A percentile compares a stretch with the other conserved stretches of the same genome.
phyloP scores from a whole-genome alignment of 129 eudicot genomes.

The Sambucus nigra region DNA sequence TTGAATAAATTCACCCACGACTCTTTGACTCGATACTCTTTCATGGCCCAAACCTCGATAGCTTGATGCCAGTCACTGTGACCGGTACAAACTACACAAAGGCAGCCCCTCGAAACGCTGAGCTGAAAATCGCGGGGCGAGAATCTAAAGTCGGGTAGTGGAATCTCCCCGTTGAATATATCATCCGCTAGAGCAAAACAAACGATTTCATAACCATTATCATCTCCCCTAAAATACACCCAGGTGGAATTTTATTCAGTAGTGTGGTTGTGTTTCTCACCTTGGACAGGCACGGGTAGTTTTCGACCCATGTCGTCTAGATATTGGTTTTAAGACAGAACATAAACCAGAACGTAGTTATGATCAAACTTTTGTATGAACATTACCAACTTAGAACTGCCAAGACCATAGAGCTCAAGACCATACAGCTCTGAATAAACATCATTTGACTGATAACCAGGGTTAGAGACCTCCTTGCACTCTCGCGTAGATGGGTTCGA shows the following conservation, averaged over 20 bases:
- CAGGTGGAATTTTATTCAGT: background rate
- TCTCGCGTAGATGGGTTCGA: background rate
- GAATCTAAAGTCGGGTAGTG: background rate
- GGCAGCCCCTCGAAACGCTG: background rate
- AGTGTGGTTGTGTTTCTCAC: background rate
- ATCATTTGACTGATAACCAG: background rate
- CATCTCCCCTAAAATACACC: background rate
- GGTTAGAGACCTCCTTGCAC: background rate
- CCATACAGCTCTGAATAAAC: too few species aligned
- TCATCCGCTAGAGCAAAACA: background rate
- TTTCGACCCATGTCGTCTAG: background rate
- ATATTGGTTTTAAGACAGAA: background rate
- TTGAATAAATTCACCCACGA: background rate
- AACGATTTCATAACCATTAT: background rate
- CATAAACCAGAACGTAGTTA: background rate
- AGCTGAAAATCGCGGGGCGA: background rate
- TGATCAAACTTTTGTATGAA: background rate
- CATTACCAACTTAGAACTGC: background rate
- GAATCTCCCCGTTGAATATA: background rate
- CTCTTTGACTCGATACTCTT: background rate
- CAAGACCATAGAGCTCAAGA: background rate
- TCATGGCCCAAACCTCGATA: background rate
- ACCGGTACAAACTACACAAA: background rate
- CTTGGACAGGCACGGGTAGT: background rate
- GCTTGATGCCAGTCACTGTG: background rate